A percentile compares a stretch with the other conserved stretches of the same genome.
These are phyloP conservation scores for Herpetomonas samuelpessoai DNA, from an alignment of 208 protist genomes.

Conservation along the genomic window DNA sequence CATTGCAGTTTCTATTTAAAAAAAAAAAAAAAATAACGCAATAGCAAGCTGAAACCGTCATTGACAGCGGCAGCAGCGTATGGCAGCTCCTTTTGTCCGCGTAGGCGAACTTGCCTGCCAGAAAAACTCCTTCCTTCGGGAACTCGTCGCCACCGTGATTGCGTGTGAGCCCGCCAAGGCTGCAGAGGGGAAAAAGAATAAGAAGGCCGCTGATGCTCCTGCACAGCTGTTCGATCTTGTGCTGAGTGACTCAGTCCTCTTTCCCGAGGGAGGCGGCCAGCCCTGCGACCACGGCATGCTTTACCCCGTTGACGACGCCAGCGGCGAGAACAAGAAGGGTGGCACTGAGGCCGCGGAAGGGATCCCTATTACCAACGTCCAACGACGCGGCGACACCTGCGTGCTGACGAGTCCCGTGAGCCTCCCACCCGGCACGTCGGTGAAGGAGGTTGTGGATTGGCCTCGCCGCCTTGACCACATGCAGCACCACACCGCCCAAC, in stretches of 20 bases:
- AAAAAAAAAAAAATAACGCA: slow-evolving; percentile 1
- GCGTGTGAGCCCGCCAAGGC: slow-evolving; percentile 37
- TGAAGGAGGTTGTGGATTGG: slow-evolving; percentile 76
- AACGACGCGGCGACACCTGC: slow-evolving; percentile 61
- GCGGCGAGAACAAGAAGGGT: not conserved
- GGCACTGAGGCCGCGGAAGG: not conserved
- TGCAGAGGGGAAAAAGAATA: slow-evolving; percentile 25
- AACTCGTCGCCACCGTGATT: slow-evolving; percentile 56
- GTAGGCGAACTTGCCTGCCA: slow-evolving; percentile 82
- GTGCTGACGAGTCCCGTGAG: slow-evolving; percentile 34
- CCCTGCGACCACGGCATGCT: slow-evolving; percentile 80
- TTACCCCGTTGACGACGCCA: slow-evolving; percentile 5
- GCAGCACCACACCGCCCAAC: slow-evolving; percentile 92
- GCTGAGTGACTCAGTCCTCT: slow-evolving; percentile 78
- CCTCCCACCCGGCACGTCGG: slow-evolving; percentile 39
- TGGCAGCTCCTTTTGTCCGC: slow-evolving; percentile 20
- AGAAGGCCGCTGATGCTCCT: slow-evolving; percentile 14
- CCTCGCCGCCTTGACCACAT: slow-evolving; percentile 85
- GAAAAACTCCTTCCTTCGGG: slow-evolving; percentile 57
- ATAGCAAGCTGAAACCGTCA: slow-evolving; percentile 1
- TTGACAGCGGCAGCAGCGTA: too few relatives aligned
- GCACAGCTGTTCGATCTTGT: slow-evolving; percentile 50
- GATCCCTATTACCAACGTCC: slow-evolving; percentile 25
- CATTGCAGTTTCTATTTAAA: not conserved
- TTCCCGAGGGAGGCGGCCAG: slow-evolving; percentile 89